Base-by-base conservation (phyloP, 2,329 filamentous ascomycete species). In the Pestalotiopsis sp. region DNA sequence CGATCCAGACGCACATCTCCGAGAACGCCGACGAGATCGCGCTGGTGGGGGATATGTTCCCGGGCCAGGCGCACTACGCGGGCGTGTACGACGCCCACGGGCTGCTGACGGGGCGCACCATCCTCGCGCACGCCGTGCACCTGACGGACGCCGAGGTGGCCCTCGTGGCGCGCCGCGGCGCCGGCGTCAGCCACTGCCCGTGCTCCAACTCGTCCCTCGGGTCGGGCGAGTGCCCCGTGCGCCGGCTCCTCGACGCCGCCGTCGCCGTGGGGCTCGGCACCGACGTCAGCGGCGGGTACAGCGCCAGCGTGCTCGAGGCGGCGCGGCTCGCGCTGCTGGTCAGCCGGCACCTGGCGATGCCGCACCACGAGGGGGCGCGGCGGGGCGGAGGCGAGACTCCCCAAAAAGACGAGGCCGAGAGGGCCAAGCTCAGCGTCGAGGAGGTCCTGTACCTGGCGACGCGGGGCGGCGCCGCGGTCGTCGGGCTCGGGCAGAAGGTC, bases 361-460 rank as follows among this genome's bases (percentile, higher is more conserved):
- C 75, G 2, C 68, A 68, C 5, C 58, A 39, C 49, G 23, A 64
- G 31, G 20, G 13, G 14, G 45, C 45, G 14, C 45, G 45, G 17
- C 45, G 17, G 3, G 14, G 17, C 45, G 45, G 45, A 5, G 17
- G 45, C 6, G 7, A 38, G 7, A 17, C 17, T 14, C 20, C 36
- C 59, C 2, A 41, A 2, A 49, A 64, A 3, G 58, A 61, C 11
- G 73, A 75, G 45, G 70, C 73, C 31, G 87, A 89, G 56, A 77
- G 82, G 7, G 87, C 84, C 56, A 95, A 94, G 79, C 79, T 98
- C 60, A 90, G 88, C n/a, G 91, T 96, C 1, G 92, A 95, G 69
- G 95, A 99, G 80, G 93, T 91, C 14, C 78, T 99, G 66, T 97
- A 93, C 77, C 87, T 99, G 0, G 95, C 91, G 0, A 99, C 96